A percentile compares a stretch with the other conserved stretches of the same genome.
phyloP scores from a whole-genome alignment of 176 grass and related monocot species.

The Olyra latifolia region DNA sequence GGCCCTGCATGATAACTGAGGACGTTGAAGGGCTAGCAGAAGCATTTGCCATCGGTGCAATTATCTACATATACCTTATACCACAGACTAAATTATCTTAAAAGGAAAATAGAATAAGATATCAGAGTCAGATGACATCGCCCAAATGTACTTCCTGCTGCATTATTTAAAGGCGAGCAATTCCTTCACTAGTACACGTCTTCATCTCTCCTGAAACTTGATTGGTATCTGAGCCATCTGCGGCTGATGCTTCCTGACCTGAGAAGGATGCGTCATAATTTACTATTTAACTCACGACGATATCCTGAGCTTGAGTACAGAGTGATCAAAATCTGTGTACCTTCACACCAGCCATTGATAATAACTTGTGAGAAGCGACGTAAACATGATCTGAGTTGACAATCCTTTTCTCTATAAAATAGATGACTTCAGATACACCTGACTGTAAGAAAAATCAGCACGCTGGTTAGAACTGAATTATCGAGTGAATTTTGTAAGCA shows the following conservation, averaged over 20 bases:
- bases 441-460: conserved; percentile 70
- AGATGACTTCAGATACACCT: conserved; percentile 95
- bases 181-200: conserved; percentile 18
- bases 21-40: background rate
- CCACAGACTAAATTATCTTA: background rate
- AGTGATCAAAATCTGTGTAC: conserved; percentile 34
- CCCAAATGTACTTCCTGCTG: background rate
- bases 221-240: conserved; percentile 79
- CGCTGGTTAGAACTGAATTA: conserved; percentile 11
- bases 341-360: conserved; percentile 88
- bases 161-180: background rate
- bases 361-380: conserved; percentile 83
- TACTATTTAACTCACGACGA: background rate
- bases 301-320: background rate
- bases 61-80: background rate
- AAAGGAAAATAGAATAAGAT: background rate
- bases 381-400: conserved; percentile 76
- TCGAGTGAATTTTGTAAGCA: background rate
- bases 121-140: conserved; percentile 10
- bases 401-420: conserved; percentile 90
- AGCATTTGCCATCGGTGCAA: background rate
- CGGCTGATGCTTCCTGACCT: conserved; percentile 91
- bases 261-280: conserved; percentile 28
- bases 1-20: background rate
- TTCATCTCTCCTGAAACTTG: conserved; percentile 74